phyloP scores from a whole-genome alignment of 2,329 filamentous ascomycete genomes.

The Thelonectria blattea region DNA sequence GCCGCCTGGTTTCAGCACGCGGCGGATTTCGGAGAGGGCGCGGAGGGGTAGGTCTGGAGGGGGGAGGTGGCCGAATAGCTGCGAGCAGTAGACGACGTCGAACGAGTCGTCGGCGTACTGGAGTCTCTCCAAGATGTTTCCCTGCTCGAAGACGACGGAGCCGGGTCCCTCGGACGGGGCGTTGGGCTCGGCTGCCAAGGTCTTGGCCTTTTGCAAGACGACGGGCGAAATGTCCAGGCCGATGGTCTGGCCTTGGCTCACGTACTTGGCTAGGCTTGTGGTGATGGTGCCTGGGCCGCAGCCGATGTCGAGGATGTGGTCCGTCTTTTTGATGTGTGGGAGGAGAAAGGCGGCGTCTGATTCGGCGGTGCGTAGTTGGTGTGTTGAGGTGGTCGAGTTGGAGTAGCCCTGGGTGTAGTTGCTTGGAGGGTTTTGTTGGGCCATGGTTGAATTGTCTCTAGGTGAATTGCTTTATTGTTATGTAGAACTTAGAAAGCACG shows the following conservation, averaged over 20 bases:
- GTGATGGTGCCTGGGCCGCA: conserved; percentile 58
- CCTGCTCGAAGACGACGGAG: conserved; percentile 3
- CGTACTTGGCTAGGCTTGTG: conserved; percentile 46
- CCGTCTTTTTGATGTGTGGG: conserved; percentile 45
- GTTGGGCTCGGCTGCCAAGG: neutral
- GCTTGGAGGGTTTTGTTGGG: neutral
- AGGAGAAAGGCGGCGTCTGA: conserved; percentile 51
- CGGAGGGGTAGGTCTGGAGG: conserved; percentile 34
- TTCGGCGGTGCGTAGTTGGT: conserved; percentile 49
- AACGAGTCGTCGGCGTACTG: neutral
- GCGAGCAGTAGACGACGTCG: conserved; percentile 5
- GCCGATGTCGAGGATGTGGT: conserved; percentile 53
- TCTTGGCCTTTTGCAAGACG: conserved; percentile 5
- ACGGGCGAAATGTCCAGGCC: conserved; percentile 25
- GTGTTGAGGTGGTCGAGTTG: conserved; percentile 44
- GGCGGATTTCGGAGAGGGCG: conserved; percentile 47
- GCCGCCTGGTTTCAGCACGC: conserved; percentile 49
- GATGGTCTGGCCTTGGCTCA: conserved; percentile 39
- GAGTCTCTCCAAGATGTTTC: conserved; percentile 23
- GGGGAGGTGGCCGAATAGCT: conserved; percentile 45
- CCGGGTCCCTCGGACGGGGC: neutral
- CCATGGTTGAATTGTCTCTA: neutral
- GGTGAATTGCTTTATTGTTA: too few relatives aligned
- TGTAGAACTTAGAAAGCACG: too few relatives aligned
- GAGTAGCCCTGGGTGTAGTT: conserved; percentile 49